These are phyloP conservation scores for Blastobotrys serpentis DNA, from an alignment of 1,139 yeast genomes.

Conservation along the genomic window DNA sequence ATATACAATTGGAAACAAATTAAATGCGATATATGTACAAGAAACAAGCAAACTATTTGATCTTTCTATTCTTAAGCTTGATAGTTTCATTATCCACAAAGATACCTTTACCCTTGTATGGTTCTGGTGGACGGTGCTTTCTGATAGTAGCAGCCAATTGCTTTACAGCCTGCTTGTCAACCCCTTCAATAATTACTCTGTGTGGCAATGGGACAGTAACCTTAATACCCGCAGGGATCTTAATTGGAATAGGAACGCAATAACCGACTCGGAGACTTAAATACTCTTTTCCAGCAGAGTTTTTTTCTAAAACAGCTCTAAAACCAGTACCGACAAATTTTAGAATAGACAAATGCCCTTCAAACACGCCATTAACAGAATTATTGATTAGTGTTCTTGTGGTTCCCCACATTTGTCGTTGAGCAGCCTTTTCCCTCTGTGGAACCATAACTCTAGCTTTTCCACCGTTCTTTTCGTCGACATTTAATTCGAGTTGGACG, in stretches of 20 bases:
- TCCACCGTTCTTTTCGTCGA: conserved; percentile 26
- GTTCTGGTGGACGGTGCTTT: conserved; percentile 91
- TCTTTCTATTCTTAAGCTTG: conserved; percentile 85
- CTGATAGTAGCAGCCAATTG: conserved; percentile 87
- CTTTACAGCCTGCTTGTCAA: conserved; percentile 82
- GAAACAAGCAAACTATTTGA: conserved; percentile 52
- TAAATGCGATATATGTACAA: conserved; percentile 16
- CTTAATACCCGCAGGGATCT: conserved; percentile 70
- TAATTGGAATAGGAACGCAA: conserved; percentile 63
- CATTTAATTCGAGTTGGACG: conserved; percentile 46
- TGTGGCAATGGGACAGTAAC: conserved; percentile 87
- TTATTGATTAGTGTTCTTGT: conserved; percentile 76
- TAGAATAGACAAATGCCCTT: conserved; percentile 85
- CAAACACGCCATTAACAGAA: conserved; percentile 81
- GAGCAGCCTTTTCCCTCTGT: conserved; percentile 59
- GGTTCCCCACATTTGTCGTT: conserved; percentile 95
- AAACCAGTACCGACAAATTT: conserved; percentile 97
- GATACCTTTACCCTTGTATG: conserved; percentile 97
- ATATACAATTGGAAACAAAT: not conserved
- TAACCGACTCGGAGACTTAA: conserved; percentile 83
- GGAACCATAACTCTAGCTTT: conserved; percentile 55
- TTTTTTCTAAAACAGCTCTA: conserved; percentile 68
- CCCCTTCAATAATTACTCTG: conserved; percentile 79
- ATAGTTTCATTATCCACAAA: conserved; percentile 90
- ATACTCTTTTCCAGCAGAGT: conserved; percentile 51